Evolutionary conservation across 2,329 filamentous ascomycete genomes (phyloP).

Genomic region (Dactylella cylindrospora): DNA sequence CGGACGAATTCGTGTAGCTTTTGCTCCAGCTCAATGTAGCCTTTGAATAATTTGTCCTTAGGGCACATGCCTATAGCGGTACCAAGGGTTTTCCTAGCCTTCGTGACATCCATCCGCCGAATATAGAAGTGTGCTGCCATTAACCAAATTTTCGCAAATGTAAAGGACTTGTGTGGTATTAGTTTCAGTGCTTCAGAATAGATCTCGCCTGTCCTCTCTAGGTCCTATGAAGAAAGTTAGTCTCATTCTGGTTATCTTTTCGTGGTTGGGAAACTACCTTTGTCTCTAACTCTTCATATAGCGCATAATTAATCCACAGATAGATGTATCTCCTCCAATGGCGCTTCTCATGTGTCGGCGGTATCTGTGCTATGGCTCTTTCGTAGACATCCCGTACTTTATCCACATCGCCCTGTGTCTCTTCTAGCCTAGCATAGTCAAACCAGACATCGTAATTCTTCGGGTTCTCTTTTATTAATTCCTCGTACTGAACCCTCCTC

Average conservation of each 20-base stretch:
- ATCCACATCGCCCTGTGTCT: slow-evolving; percentile 77
- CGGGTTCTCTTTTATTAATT: slow-evolving; percentile 87
- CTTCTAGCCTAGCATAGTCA: slow-evolving; percentile 88
- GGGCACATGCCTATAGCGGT: slow-evolving; percentile 90
- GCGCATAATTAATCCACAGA: slow-evolving; percentile 94
- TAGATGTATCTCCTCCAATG: slow-evolving; percentile 98
- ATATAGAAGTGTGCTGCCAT: slow-evolving; percentile 92
- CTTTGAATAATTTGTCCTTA: slow-evolving; percentile 91
- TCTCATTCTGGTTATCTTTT: neutral
- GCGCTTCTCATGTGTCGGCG: slow-evolving; percentile 91
- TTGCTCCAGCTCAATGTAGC: slow-evolving; percentile 88
- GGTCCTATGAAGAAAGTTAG: slow-evolving; percentile 56
- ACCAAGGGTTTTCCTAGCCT: slow-evolving; percentile 82
- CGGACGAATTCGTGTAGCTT: slow-evolving; percentile 92
- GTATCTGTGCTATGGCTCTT: slow-evolving; percentile 89
- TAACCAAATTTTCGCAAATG: slow-evolving; percentile 95
- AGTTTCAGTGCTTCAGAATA: slow-evolving; percentile 85
- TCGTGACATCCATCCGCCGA: slow-evolving; percentile 76
- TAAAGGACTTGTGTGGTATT: slow-evolving; percentile 94
- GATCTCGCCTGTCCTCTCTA: slow-evolving; percentile 78
- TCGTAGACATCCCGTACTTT: slow-evolving; percentile 91
- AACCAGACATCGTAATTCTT: slow-evolving; percentile 99
- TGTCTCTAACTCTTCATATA: slow-evolving; percentile 88
- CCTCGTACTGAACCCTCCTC: slow-evolving; percentile 87
- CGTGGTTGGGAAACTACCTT: slow-evolving; percentile 52